A percentile compares a stretch with the other conserved stretches of the same genome.
phyloP scores from a whole-genome alignment of 148 eudicot species.

The Camellia granthamiana region DNA sequence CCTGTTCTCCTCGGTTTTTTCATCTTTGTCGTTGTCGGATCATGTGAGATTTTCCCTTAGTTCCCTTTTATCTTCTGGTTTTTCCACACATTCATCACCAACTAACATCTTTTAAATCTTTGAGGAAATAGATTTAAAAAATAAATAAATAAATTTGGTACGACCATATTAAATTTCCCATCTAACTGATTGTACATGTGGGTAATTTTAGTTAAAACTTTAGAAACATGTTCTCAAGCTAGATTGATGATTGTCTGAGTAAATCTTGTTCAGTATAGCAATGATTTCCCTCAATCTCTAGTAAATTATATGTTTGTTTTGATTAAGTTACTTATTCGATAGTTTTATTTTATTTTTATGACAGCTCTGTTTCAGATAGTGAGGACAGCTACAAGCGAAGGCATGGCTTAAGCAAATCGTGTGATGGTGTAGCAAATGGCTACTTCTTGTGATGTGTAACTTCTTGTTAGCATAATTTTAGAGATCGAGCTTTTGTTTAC shows the following conservation, averaged over 20 bases:
- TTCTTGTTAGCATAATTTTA: neutral
- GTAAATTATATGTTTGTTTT: neutral
- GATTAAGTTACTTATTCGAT: neutral
- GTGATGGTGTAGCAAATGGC: neutral
- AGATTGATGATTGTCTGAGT: too few species aligned
- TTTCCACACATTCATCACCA: neutral
- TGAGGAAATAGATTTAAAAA: too few species aligned
- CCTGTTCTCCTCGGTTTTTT: slow-evolving; percentile 29
- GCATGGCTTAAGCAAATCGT: slow-evolving; percentile 52
- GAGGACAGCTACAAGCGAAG: slow-evolving; percentile 61
- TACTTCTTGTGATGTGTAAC: neutral
- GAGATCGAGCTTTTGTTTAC: neutral
- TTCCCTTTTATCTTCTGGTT: neutral
- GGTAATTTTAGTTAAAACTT: neutral
- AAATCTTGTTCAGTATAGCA: neutral
- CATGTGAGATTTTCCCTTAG: slow-evolving; percentile 19
- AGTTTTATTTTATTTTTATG: neutral
- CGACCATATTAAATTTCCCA: neutral
- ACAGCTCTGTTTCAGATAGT: slow-evolving; percentile 29
- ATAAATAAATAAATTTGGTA: too few species aligned
- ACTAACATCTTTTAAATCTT: neutral
- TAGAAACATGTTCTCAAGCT: neutral
- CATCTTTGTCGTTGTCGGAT: slow-evolving; percentile 30
- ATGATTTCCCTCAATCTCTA: neutral
- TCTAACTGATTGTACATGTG: neutral